Evolutionary conservation across 1,284 basidiomycete species (phyloP).

Genomic region (Cryptococcus floricola): DNA sequence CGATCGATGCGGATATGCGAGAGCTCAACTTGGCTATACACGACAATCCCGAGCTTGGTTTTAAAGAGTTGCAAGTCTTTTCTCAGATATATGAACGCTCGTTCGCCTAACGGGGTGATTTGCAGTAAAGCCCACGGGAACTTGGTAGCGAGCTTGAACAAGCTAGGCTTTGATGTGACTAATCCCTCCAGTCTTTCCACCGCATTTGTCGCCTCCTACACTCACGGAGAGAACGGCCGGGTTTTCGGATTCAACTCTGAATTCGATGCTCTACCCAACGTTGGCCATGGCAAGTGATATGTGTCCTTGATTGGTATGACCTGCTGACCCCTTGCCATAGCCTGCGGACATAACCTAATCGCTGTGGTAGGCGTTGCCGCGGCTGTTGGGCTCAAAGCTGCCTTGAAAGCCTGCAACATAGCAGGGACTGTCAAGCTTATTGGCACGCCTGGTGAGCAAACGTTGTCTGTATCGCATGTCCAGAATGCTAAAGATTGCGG

Average conservation of each 20-base stretch:
- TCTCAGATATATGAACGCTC: background rate
- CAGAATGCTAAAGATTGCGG: background rate
- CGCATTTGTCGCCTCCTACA: constrained; percentile 29
- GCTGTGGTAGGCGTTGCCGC: constrained; percentile 46
- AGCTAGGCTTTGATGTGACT: constrained; percentile 25
- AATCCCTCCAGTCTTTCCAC: constrained; percentile 24
- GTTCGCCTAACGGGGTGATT: background rate
- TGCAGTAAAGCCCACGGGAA: constrained; percentile 23
- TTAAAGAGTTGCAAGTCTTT: constrained; percentile 25
- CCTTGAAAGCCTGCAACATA: constrained; percentile 34
- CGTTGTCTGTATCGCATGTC: background rate
- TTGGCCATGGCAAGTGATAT: constrained; percentile 24
- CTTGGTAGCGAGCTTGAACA: constrained; percentile 17
- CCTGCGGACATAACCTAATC: constrained; percentile 60
- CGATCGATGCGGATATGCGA: constrained; percentile 57
- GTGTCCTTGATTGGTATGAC: background rate
- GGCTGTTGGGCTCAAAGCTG: constrained; percentile 39
- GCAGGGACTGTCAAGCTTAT: constrained; percentile 41
- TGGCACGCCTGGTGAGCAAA: constrained; percentile 26
- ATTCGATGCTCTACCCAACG: constrained; percentile 25
- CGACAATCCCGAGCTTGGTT: constrained; percentile 37
- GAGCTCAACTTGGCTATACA: constrained; percentile 66
- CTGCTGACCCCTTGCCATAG: constrained; percentile 35
- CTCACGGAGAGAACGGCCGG: constrained; percentile 27
- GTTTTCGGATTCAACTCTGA: constrained; percentile 35